These are phyloP conservation scores for Chiua virens DNA, from an alignment of 768 basidiomycete species.

Conservation along the genomic window DNA sequence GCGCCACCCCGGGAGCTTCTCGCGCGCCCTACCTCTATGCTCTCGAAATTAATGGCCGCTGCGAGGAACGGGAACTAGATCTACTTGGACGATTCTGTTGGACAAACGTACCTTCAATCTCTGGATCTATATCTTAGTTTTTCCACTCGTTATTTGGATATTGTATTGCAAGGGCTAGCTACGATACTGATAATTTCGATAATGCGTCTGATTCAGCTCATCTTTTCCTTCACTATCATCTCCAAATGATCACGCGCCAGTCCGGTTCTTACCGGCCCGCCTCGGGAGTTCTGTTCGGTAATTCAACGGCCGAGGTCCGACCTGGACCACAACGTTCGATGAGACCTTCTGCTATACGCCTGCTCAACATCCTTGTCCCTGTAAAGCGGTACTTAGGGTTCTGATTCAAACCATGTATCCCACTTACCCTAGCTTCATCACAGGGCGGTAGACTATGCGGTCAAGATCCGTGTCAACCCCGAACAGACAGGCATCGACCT, in stretches of 20 bases:
- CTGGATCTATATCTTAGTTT: no score
- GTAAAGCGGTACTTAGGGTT: constrained; percentile 68
- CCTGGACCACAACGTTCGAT: constrained; percentile 39
- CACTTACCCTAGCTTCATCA: constrained; percentile 1
- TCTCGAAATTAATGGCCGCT: constrained; percentile 28
- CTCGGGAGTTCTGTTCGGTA: neutral
- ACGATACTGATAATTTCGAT: no score
- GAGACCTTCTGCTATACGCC: constrained; percentile 69
- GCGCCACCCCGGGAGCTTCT: constrained; percentile 24
- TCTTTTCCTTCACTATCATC: no score
- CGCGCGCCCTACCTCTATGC: constrained; percentile 25
- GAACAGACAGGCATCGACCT: constrained; percentile 95
- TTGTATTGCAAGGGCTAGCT: no score
- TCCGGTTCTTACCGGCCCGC: no score
- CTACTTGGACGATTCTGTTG: no score
- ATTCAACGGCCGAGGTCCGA: constrained; percentile 14
- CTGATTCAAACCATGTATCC: neutral
- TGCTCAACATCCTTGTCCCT: constrained; percentile 91
- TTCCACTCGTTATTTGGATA: no score
- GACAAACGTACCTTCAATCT: no score
- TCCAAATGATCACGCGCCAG: no score
- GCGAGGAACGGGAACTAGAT: constrained; percentile 16
- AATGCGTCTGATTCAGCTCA: no score
- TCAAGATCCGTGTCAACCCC: constrained; percentile 97
- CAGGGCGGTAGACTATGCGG: constrained; percentile 94